Conservation (phyloP, 2,329 filamentous ascomycete genomes). For the Pezicula carpinea region DNA sequence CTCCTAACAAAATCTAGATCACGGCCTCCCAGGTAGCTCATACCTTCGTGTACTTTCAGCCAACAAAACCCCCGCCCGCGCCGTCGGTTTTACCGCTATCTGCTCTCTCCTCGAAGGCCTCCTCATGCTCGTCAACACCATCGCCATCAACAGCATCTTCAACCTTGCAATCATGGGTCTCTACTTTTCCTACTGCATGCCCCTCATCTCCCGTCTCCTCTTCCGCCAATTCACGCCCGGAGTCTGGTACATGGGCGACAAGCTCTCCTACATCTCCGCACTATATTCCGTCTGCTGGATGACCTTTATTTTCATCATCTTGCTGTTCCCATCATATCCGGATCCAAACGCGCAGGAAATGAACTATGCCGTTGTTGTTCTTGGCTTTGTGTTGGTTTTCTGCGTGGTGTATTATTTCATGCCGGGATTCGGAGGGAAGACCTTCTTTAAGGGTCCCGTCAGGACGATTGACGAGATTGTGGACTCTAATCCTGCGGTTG, state of each 20-base stretch:
- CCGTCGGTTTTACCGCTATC: conserved; percentile 24
- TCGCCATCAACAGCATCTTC: conserved; percentile 30
- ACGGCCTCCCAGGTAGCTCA: conserved; percentile 25
- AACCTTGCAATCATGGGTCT: conserved; percentile 30
- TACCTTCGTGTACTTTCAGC: conserved; percentile 24
- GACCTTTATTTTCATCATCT: conserved; percentile 27
- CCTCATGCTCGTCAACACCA: conserved; percentile 29
- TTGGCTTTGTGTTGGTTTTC: conserved; percentile 26
- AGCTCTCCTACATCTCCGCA: conserved; percentile 19
- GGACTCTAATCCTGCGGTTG: conserved; percentile 7
- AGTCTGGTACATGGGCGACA: conserved; percentile 27
- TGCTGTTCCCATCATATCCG: conserved; percentile 25
- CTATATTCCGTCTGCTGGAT: conserved; percentile 27
- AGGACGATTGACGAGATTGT: conserved; percentile 25
- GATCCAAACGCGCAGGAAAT: conserved; percentile 22
- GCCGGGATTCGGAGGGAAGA: conserved; percentile 25
- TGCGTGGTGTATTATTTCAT: conserved; percentile 27
- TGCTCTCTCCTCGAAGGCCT: conserved; percentile 26
- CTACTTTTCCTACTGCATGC: conserved; percentile 31
- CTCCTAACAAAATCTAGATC: conserved; percentile 16
- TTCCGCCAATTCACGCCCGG: conserved; percentile 27
- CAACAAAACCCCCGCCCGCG: conserved; percentile 26
- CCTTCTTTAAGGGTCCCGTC: conserved; percentile 26
- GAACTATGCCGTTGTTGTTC: conserved; percentile 28
- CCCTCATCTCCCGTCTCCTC: conserved; percentile 23